A percentile compares a stretch with the other conserved stretches of the same genome.
These are phyloP conservation scores for Farysia itapuensis DNA, from an alignment of 1,284 basidiomycete genomes.

Conservation along the genomic window DNA sequence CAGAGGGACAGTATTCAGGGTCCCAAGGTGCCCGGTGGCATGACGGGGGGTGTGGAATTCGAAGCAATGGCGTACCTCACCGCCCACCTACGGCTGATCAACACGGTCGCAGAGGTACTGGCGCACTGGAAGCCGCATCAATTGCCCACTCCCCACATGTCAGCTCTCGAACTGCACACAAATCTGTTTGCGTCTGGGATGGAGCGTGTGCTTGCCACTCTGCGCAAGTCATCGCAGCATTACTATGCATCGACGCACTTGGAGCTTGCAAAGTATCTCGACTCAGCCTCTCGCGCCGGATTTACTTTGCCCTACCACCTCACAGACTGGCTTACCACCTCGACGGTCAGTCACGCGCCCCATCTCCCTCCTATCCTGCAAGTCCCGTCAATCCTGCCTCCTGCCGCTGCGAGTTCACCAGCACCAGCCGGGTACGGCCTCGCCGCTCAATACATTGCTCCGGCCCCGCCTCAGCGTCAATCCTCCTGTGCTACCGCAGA, in stretches of 20 bases:
- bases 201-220: conserved; percentile 35
- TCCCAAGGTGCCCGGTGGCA: conserved; percentile 91
- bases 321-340: conserved; percentile 25
- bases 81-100: conserved; percentile 40
- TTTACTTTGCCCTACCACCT: conserved; percentile 16
- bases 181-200: conserved; percentile 41
- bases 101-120: conserved; percentile 22
- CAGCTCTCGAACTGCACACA: conserved; percentile 32
- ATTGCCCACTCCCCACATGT: conserved; percentile 12
- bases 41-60: conserved; percentile 97
- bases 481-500: conserved; percentile 6
- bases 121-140: conserved; percentile 11
- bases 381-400: neutral
- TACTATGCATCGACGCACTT: conserved; percentile 53
- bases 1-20: conserved; percentile 75
- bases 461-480: conserved; percentile 2
- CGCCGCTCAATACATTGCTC: too few species aligned
- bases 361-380: neutral
- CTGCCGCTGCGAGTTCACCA: too few species aligned
- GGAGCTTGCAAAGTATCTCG: conserved; percentile 44
- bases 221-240: conserved; percentile 31
- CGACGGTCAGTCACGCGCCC: too few species aligned
- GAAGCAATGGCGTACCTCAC: conserved; percentile 90
- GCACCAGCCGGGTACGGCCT: too few species aligned
- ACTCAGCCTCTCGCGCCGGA: conserved; percentile 10